Conservation (phyloP, 345 rosid species). For the Salix purpurea region DNA sequence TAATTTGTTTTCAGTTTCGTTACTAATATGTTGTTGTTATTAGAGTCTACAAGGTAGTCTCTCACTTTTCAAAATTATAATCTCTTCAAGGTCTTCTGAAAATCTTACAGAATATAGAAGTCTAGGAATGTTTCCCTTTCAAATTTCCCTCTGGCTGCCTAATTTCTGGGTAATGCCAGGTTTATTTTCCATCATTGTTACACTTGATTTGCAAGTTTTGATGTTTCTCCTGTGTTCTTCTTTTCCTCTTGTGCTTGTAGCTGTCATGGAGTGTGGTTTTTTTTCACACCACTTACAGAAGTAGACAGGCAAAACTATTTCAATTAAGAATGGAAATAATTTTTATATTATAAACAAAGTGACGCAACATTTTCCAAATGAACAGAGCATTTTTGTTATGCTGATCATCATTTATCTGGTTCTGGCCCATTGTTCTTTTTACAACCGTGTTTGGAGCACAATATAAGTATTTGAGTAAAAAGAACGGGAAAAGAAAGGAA, state of each 20-base stretch:
- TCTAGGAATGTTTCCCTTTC: not conserved
- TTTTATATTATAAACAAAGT: not conserved
- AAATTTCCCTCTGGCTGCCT: not conserved
- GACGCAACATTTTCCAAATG: not conserved
- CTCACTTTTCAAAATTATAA: not conserved
- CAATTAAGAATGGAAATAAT: not conserved
- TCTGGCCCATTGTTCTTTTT: conserved; percentile 4
- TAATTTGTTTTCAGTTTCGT: not conserved
- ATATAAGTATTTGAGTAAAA: conserved; percentile 12
- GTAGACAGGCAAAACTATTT: not conserved
- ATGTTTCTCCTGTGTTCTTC: not conserved
- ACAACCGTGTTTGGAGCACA: not conserved
- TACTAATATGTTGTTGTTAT: not conserved
- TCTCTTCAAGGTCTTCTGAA: conserved; percentile 4
- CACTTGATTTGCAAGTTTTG: not conserved
- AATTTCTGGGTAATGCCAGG: not conserved
- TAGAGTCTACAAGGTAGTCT: not conserved
- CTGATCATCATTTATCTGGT: not conserved
- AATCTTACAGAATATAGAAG: not conserved
- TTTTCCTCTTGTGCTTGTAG: not conserved
- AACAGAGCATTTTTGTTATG: not conserved
- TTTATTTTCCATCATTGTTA: not conserved
- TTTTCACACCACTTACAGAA: not conserved
- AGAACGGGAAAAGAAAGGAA: conserved; percentile 13
- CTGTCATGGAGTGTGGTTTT: not conserved